Base-by-base conservation (phyloP, 2,329 filamentous ascomycete species). In the Bretziella fagacearum region DNA sequence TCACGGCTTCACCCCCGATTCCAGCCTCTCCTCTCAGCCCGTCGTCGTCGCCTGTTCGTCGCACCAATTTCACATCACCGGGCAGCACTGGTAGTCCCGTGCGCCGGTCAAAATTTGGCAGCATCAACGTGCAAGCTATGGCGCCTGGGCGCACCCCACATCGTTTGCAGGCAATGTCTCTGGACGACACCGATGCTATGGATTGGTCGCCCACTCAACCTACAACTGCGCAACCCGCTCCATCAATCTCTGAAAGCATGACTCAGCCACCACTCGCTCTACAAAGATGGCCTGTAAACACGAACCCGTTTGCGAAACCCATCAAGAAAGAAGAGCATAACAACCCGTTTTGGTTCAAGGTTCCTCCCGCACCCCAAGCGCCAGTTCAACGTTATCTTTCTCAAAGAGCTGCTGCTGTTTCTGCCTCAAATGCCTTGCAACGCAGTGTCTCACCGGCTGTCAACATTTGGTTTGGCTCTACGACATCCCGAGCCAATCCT, bases 151-250 rank as follows among this genome's bases (percentile, higher is more conserved):
- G 39, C 23, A 47, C 48, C 2, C 48, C 48, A 13, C 33, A 30
- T 7, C 48, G 48, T 10, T 30, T 50, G 10, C 48, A 50, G 33
- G 44, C 44, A 3, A 47, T 64, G 60, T 7, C 48, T 4, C 48
- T 44, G 33, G 69, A 77, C 45, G 67, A 68, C 45, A 15, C 40
- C n/a, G 69, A 77, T 46, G 67, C 68, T 45, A 83, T 84, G 79
- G 79, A 83, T 55, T 81, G 78, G 72, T 69, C 74, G 4, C 74
- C 75, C 1, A 74, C 72, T 1, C 61, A 64, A 48, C 66, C 66
- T 13, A 39, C 59, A 62, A 40, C 60, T 70, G 53, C 67, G 66
- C 47, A 66, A 66, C 18, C 73, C 71, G 53, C 42, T 8, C 33
- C 45, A n/a, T n/a, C n/a, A n/a, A n/a, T n/a, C n/a, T n/a, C n/a